These are phyloP conservation scores for Boeremia lycopersici DNA, from an alignment of 2,329 filamentous ascomycete genomes.

Conservation along the genomic window DNA sequence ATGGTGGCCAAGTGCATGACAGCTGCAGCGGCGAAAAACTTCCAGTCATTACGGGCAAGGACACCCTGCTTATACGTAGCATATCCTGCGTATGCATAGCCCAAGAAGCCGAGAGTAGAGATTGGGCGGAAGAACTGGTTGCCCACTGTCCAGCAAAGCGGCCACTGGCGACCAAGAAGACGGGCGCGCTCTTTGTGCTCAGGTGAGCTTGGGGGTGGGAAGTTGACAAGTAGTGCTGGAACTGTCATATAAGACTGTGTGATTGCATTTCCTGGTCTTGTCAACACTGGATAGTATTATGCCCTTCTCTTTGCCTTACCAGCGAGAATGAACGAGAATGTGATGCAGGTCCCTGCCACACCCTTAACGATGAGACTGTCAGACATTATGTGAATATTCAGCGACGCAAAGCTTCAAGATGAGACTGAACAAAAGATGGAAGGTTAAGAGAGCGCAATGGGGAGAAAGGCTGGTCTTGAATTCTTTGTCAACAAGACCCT, in stretches of 20 bases:
- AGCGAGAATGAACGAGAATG: conserved; percentile 57
- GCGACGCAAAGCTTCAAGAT: not conserved
- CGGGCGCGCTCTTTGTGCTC: conserved; percentile 51
- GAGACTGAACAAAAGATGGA: not conserved
- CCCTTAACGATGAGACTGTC: conserved; percentile 43
- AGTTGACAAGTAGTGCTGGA: conserved; percentile 56
- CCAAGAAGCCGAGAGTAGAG: conserved; percentile 55
- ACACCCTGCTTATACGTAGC: conserved; percentile 39
- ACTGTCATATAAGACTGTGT: conserved; percentile 61
- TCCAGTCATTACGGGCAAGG: conserved; percentile 52
- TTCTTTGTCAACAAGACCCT: conserved; percentile 5
- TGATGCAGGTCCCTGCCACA: conserved; percentile 54
- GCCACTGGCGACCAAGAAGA: conserved; percentile 58
- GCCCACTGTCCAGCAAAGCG: conserved; percentile 57
- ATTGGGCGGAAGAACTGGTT: conserved; percentile 61
- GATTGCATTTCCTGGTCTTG: conserved; percentile 55
- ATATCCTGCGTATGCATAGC: conserved; percentile 55
- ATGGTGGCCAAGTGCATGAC: conserved; percentile 55
- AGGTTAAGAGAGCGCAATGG: not conserved
- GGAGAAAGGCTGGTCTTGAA: conserved; percentile 5
- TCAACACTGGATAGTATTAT: not conserved
- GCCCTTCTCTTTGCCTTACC: conserved; percentile 38
- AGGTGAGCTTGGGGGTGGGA: conserved; percentile 50
- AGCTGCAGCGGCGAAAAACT: conserved; percentile 52
- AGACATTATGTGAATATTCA: conserved; percentile 31